A percentile compares a stretch with the other conserved stretches of the same genome.
Conservation (phyloP, 2,329 filamentous ascomycete genomes). For the Fusarium protoensiforme region DNA sequence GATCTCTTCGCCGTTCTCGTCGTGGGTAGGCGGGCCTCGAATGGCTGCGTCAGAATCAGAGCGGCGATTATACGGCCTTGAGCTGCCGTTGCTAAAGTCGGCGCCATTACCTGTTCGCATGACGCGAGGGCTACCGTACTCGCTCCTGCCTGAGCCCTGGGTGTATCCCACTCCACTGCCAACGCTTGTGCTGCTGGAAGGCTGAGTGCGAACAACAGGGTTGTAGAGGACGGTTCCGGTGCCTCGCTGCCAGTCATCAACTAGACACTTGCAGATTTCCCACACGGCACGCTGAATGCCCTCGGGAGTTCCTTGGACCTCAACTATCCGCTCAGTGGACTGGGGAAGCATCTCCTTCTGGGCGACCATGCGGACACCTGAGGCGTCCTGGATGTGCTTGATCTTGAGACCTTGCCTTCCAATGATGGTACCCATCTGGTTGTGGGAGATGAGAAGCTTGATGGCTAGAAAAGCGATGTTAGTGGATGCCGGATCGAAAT, state of each 20-base stretch:
- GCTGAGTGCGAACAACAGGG: conserved; percentile 88
- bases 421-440: conserved; percentile 99
- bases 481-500: conserved; percentile 5
- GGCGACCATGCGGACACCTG: conserved; percentile 97
- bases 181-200: conserved; percentile 60
- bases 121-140: conserved; percentile 75
- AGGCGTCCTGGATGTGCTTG: conserved; percentile 98
- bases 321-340: conserved; percentile 97
- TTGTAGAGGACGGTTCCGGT: conserved; percentile 98
- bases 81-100: conserved; percentile 87
- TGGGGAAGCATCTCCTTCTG: conserved; percentile 99
- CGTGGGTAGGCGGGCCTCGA: conserved; percentile 86
- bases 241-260: conserved; percentile 97
- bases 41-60: conserved; percentile 84
- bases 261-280: conserved; percentile 98
- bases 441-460: conserved; percentile 98
- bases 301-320: conserved; percentile 93
- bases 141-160: conserved; percentile 57
- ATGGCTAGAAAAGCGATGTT: conserved; percentile 71
- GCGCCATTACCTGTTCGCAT: conserved; percentile 97
- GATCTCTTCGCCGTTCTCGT: conserved; percentile 96
- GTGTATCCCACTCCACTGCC: conserved; percentile 49
- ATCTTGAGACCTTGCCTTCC: conserved; percentile 97
- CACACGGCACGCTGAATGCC: conserved; percentile 96
- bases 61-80: conserved; percentile 78